Evolutionary conservation across 257 asterid species (phyloP).

Genomic region (Cynanchum wilfordii): DNA sequence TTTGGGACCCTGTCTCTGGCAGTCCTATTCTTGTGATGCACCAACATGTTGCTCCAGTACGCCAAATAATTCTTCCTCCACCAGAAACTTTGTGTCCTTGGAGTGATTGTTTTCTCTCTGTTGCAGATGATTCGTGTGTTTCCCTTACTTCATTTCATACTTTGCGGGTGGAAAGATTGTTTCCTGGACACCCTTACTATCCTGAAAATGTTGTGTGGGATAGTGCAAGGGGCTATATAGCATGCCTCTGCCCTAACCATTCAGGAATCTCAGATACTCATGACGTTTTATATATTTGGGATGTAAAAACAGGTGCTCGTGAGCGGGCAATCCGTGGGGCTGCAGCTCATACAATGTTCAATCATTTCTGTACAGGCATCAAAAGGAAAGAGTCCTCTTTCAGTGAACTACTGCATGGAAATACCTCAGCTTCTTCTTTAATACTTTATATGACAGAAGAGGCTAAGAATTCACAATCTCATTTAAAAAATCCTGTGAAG

Average conservation of each 20-base stretch:
- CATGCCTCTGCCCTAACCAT: slow-evolving; percentile 75
- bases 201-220: slow-evolving; percentile 91
- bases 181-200: slow-evolving; percentile 79
- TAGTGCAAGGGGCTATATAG: slow-evolving; percentile 75
- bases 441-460: slow-evolving; percentile 53
- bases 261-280: slow-evolving; percentile 53
- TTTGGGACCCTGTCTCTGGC: slow-evolving; percentile 90
- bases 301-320: slow-evolving; percentile 92
- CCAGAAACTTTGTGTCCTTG: slow-evolving; percentile 58
- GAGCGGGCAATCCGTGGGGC: slow-evolving; percentile 91
- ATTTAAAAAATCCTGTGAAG: slow-evolving; percentile 32
- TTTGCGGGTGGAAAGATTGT: slow-evolving; percentile 81
- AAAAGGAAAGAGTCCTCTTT: slow-evolving; percentile 37
- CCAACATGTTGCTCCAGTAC: slow-evolving; percentile 93
- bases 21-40: slow-evolving; percentile 61
- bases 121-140: slow-evolving; percentile 72
- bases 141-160: slow-evolving; percentile 82
- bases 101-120: slow-evolving; percentile 84
- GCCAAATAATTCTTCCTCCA: slow-evolving; percentile 84
- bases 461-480: slow-evolving; percentile 38
- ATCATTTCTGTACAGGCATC: slow-evolving; percentile 58
- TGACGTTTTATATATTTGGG: slow-evolving; percentile 90
- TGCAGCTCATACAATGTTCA: slow-evolving; percentile 93
- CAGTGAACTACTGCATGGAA: slow-evolving; percentile 35
- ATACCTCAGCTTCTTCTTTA: slow-evolving; percentile 82